Evolutionary conservation across 352 stramenopile species (phyloP).

Genomic region (Phytophthora macrochlamydospora): DNA sequence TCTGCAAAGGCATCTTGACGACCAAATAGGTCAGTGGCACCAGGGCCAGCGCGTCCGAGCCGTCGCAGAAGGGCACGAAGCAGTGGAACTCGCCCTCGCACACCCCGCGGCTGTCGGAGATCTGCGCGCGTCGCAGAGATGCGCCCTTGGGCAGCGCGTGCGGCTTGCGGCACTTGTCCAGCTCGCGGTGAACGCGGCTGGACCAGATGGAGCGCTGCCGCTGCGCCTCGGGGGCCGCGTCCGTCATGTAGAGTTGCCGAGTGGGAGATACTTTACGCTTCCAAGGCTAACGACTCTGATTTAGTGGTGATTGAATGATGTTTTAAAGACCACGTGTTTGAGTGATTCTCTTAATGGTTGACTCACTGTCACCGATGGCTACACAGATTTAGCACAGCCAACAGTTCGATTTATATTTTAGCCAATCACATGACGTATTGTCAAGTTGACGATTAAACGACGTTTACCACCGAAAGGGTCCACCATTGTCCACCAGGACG

Average conservation of each 20-base stretch:
- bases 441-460: too few relatives aligned
- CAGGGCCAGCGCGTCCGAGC: conserved; percentile 68
- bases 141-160: conserved; percentile 44
- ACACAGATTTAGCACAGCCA: too few relatives aligned
- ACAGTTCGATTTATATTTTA: too few relatives aligned
- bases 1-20: conserved; percentile 61
- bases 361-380: too few relatives aligned
- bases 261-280: background rate
- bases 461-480: too few relatives aligned
- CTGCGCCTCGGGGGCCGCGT: conserved; percentile 16
- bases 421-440: too few relatives aligned
- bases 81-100: conserved; percentile 71
- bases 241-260: conserved; percentile 2
- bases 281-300: background rate
- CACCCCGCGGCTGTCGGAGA: conserved; percentile 54
- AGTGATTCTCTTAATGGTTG: too few relatives aligned
- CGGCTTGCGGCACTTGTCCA: conserved; percentile 62
- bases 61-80: conserved; percentile 77
- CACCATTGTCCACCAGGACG: too few relatives aligned
- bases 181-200: conserved; percentile 70
- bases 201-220: conserved; percentile 76
- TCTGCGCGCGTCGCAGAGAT: conserved; percentile 44
- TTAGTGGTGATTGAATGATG: background rate
- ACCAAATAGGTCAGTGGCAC: conserved; percentile 64
- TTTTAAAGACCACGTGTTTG: too few relatives aligned